Evolutionary conservation across 495 filamentous ascomycete species (phyloP).

Genomic region (Talaromyces trachyspermus): DNA sequence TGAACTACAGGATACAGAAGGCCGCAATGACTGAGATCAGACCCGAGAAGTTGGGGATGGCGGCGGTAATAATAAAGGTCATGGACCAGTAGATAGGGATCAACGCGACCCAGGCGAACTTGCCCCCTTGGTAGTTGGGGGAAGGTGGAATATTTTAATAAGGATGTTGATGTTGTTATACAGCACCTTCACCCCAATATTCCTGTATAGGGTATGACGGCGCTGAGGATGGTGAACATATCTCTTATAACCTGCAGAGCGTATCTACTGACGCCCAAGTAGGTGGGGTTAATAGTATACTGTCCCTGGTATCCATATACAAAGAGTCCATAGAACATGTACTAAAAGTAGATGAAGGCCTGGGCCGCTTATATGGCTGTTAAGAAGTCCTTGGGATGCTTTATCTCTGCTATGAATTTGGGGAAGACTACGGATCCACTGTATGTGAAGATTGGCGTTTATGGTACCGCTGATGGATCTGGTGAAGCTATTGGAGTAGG

Average conservation of each 20-base stretch:
- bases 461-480: constrained; percentile 50
- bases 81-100: constrained; percentile 51
- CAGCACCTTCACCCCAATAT: constrained; percentile 49
- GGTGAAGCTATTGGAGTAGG: constrained; percentile 18
- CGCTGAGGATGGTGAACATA: constrained; percentile 42
- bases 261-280: constrained; percentile 46
- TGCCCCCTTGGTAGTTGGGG: constrained; percentile 40
- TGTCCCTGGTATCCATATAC: constrained; percentile 54
- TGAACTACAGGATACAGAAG: constrained; percentile 43
- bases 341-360: constrained; percentile 45
- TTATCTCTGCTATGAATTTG: constrained; percentile 63
- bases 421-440: constrained; percentile 55
- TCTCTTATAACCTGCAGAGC: constrained; percentile 50
- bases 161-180: constrained; percentile 44
- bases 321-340: constrained; percentile 53
- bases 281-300: constrained; percentile 42
- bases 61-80: constrained; percentile 44
- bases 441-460: constrained; percentile 53
- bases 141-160: constrained; percentile 41
- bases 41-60: constrained; percentile 42
- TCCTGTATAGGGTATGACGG: constrained; percentile 53
- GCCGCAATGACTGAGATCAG: constrained; percentile 36
- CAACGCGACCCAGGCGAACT: constrained; percentile 43
- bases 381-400: constrained; percentile 54
- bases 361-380: constrained; percentile 49